Conservation (phyloP, 2,329 filamentous ascomycete genomes). For the Dryadomyces quercivorus region DNA sequence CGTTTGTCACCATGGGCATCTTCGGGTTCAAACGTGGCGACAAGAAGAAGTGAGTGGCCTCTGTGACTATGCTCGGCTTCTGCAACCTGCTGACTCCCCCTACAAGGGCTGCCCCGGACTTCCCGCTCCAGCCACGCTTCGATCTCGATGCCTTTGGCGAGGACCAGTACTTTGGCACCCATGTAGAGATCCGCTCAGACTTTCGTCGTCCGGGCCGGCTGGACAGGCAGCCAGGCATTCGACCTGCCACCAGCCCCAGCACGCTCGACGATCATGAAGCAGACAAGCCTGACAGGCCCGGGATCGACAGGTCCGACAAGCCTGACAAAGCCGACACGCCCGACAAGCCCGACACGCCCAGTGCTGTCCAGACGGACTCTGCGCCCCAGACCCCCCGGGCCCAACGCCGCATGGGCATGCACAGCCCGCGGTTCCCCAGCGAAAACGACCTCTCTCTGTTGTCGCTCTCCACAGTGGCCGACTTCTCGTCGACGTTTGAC, state of each 20-base stretch:
- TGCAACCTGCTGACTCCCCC: not conserved
- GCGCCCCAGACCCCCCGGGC: not conserved
- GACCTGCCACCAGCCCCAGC: no score
- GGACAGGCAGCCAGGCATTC: no score
- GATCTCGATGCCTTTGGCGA: slow-evolving; percentile 22
- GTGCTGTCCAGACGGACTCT: not conserved
- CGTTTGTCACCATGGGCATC: slow-evolving; percentile 31
- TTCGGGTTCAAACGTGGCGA: slow-evolving; percentile 44
- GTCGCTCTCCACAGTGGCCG: not conserved
- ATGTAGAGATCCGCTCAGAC: slow-evolving; percentile 11
- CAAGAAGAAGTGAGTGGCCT: slow-evolving; percentile 41
- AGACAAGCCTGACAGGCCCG: not conserved
- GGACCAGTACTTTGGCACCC: slow-evolving; percentile 23
- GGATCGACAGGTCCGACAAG: no score
- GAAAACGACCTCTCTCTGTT: slow-evolving; percentile 9
- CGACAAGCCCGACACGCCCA: no score
- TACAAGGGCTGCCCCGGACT: slow-evolving; percentile 18
- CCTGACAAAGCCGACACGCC: not conserved
- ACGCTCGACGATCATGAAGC: slow-evolving; percentile 1
- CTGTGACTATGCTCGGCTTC: not conserved
- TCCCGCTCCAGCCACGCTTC: slow-evolving; percentile 3
- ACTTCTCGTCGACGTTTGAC: not conserved
- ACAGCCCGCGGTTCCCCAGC: slow-evolving; percentile 1
- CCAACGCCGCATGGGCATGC: not conserved
- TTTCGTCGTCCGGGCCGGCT: not conserved